Conservation (phyloP, 495 filamentous ascomycete genomes). For the Neurospora sp. region DNA sequence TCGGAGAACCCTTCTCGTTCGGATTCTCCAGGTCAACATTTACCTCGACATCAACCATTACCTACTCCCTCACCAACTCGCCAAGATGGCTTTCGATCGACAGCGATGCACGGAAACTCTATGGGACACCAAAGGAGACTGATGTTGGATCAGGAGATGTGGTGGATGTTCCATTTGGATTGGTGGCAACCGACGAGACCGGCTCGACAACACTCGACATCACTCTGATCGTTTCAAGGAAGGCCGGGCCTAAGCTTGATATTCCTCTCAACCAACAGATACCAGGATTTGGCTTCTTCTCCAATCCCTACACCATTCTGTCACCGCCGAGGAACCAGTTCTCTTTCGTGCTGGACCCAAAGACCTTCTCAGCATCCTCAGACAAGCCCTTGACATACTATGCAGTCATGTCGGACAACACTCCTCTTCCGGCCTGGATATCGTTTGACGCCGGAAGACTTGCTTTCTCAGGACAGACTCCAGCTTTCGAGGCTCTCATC, state of each 20-base stretch:
- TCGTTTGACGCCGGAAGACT: slow-evolving; percentile 55
- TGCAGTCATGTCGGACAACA: slow-evolving; percentile 63
- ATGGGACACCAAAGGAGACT: slow-evolving; percentile 48
- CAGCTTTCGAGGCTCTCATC: slow-evolving; percentile 48
- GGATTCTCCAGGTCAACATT: slow-evolving; percentile 62
- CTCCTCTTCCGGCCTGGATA: slow-evolving; percentile 82
- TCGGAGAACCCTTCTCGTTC: slow-evolving; percentile 54
- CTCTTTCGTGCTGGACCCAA: slow-evolving; percentile 24
- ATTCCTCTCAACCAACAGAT: slow-evolving; percentile 29
- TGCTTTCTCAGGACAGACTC: slow-evolving; percentile 66
- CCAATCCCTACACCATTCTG: slow-evolving; percentile 29
- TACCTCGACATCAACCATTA: slow-evolving; percentile 39
- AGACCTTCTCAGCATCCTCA: slow-evolving; percentile 28
- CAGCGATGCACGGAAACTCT: slow-evolving; percentile 48
- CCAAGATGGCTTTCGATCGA: slow-evolving; percentile 65
- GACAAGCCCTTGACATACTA: slow-evolving; percentile 49
- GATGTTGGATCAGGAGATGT: slow-evolving; percentile 44
- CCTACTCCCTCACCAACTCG: slow-evolving; percentile 51
- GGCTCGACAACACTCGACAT: slow-evolving; percentile 47
- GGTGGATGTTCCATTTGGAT: slow-evolving; percentile 38
- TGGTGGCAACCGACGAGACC: slow-evolving; percentile 51
- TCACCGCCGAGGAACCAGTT: slow-evolving; percentile 27
- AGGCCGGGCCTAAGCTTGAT: slow-evolving; percentile 25
- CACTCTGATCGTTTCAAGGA: slow-evolving; percentile 53
- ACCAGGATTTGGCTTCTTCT: slow-evolving; percentile 30